Base-by-base conservation (phyloP, 2,329 filamentous ascomycete species). In the Lanzia echinophila region DNA sequence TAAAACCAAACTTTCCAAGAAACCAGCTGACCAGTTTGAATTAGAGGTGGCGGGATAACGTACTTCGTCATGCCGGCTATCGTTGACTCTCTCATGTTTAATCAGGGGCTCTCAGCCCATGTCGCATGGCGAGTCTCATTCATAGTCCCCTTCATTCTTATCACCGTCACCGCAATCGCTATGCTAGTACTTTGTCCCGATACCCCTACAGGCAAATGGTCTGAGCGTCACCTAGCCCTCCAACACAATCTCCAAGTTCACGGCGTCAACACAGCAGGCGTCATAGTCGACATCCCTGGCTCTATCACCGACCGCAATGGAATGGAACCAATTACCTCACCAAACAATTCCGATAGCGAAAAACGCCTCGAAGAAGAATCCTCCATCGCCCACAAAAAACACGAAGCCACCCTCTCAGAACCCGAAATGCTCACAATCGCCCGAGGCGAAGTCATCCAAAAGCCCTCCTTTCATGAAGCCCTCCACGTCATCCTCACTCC, bases 1-100 rank as follows among this genome's bases (percentile, higher is more conserved):
- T n/a, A 6, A 28, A 28, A 28, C 6, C 12, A 42, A 1, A 19
- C 1, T 3, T 41, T 11, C 17, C 15, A 19, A 6, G 6, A 47
- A n/a, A 22, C 6, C 39, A 24, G 24, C 36, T 53, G 32, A 53
- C 3, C 31, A 6, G 7, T 42, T 13, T 22, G 10, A 5, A 19
- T 22, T 12, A 53, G 50, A 24, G 90, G 91, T 55, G 91, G 90
- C 59, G 91, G 91, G 53, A 87, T 95, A 61, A 95, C 90, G 2
- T 95, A 95, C 73, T 95, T 95, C 69, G 81, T 92, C 63, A 95
- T 96, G 90, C 90, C 91, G 2, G 88, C 88, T 5, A 84, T 96
- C 54, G 94, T 86, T 70, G 86, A 95, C 69, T 88, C 87, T 0
- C 75, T 95, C 20, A 79, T 87, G 20, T 64, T 71, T 6, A 65